These are phyloP conservation scores for Ogataea polymorpha DNA, from an alignment of 805 yeast species.

Conservation along the genomic window DNA sequence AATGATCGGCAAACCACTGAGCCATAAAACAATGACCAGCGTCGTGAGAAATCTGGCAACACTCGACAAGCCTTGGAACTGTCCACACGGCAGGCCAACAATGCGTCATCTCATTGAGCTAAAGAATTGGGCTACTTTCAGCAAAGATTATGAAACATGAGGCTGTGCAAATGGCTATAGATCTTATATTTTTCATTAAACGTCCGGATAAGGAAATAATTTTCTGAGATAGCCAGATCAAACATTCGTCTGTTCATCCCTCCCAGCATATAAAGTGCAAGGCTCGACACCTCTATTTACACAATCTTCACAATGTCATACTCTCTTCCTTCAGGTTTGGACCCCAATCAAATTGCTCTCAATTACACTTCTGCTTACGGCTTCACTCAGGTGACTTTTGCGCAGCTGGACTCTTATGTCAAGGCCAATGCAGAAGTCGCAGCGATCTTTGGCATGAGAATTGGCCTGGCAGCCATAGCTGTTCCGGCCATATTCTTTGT, in stretches of 20 bases:
- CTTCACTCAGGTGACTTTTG: constrained; percentile 34
- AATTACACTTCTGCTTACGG: constrained; percentile 46
- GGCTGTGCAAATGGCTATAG: background rate
- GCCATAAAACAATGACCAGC: constrained; percentile 53
- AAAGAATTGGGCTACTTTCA: constrained; percentile 42
- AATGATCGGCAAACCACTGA: constrained; percentile 84
- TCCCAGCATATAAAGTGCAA: constrained; percentile 3
- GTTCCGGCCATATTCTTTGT: constrained; percentile 44
- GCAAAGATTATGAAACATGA: constrained; percentile 37
- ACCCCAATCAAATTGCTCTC: constrained; percentile 25
- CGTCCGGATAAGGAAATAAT: constrained; percentile 31
- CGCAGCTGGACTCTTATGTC: constrained; percentile 40
- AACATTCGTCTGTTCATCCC: constrained; percentile 1
- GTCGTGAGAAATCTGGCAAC: constrained; percentile 67
- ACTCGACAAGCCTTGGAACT: constrained; percentile 91
- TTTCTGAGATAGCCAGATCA: constrained; percentile 6
- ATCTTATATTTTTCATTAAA: constrained; percentile 19
- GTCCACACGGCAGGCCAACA: constrained; percentile 98
- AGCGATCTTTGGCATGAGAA: constrained; percentile 52
- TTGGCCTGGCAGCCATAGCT: constrained; percentile 54
- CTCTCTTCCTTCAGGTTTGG: constrained; percentile 19
- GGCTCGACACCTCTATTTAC: background rate
- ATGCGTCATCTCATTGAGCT: constrained; percentile 82
- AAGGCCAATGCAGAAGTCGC: constrained; percentile 36
- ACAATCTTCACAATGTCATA: constrained; percentile 4